Evolutionary conservation across 805 yeast species (phyloP).

Genomic region (Alloascoidea africana): DNA sequence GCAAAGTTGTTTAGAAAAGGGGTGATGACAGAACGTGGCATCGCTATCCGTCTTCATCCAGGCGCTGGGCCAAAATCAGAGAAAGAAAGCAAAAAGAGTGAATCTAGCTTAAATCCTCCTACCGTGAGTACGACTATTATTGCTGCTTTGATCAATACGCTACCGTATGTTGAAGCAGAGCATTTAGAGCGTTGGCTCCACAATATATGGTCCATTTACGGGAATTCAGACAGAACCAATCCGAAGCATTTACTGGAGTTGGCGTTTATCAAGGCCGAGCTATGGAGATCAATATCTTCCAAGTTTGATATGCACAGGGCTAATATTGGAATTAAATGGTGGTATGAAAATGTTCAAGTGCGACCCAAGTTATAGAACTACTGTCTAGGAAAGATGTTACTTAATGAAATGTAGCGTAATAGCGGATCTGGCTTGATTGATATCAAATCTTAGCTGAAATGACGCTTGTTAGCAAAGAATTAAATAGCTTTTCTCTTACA

Average conservation of each 20-base stretch:
- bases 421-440: no score
- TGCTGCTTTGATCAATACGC: conserved; percentile 24
- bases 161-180: conserved; percentile 32
- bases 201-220: conserved; percentile 24
- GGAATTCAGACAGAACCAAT: no score
- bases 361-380: background rate
- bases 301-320: conserved; percentile 40
- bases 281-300: conserved; percentile 40
- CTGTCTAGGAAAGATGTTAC: no score
- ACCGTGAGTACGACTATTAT: conserved; percentile 26
- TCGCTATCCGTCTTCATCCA: conserved; percentile 10
- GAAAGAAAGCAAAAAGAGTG: conserved; percentile 3
- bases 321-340: conserved; percentile 40
- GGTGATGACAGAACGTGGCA: conserved; percentile 17
- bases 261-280: conserved; percentile 19
- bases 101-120: conserved; percentile 4
- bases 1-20: conserved; percentile 24
- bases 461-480: no score
- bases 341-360: conserved; percentile 27
- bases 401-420: no score
- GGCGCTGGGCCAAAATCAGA: background rate
- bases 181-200: conserved; percentile 26
- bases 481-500: no score
- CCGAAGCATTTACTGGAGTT: conserved; percentile 15
- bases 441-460: no score